phyloP scores from a whole-genome alignment of 192 early-diverging fungal species.

The Coemansia sp. region DNA sequence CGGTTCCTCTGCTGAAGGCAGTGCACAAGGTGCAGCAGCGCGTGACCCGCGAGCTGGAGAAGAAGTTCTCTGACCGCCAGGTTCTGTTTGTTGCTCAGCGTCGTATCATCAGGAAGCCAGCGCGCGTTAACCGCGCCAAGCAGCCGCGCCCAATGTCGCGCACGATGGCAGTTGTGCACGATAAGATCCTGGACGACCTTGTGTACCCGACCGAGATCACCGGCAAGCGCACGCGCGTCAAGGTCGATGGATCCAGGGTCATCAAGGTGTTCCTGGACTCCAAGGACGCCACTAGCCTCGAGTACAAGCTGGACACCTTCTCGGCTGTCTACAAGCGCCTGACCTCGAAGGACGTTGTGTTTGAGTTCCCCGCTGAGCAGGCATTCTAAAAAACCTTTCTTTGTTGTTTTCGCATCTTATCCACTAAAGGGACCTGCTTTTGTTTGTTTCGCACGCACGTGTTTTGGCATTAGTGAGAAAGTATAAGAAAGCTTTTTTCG shows the following conservation, averaged over 20 bases:
- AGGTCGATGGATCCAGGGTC: conserved; percentile 89
- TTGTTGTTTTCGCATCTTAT: neutral
- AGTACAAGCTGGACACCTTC: conserved; percentile 99
- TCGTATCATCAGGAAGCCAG: conserved; percentile 93
- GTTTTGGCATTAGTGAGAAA: no score
- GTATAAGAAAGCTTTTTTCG: no score
- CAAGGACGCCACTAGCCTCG: conserved; percentile 96
- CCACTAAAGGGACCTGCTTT: neutral
- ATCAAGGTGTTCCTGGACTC: conserved; percentile 97
- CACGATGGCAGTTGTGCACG: conserved; percentile 95
- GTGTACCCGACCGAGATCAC: conserved; percentile 99
- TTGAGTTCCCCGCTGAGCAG: conserved; percentile 85
- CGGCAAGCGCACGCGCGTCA: conserved; percentile 97
- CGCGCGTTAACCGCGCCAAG: conserved; percentile 83
- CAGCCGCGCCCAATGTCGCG: conserved; percentile 95
- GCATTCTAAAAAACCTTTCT: conserved; percentile 28
- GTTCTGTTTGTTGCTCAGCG: conserved; percentile 93
- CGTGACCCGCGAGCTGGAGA: conserved; percentile 98
- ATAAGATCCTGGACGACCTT: conserved; percentile 94
- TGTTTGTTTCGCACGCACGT: no score
- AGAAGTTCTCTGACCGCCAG: conserved; percentile 99
- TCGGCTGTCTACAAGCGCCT: conserved; percentile 91
- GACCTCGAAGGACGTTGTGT: conserved; percentile 97
- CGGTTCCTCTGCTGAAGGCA: conserved; percentile 89
- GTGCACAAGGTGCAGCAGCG: conserved; percentile 97